phyloP scores from a whole-genome alignment of 75 land plant species.

The Adiantum capillusveneris region DNA sequence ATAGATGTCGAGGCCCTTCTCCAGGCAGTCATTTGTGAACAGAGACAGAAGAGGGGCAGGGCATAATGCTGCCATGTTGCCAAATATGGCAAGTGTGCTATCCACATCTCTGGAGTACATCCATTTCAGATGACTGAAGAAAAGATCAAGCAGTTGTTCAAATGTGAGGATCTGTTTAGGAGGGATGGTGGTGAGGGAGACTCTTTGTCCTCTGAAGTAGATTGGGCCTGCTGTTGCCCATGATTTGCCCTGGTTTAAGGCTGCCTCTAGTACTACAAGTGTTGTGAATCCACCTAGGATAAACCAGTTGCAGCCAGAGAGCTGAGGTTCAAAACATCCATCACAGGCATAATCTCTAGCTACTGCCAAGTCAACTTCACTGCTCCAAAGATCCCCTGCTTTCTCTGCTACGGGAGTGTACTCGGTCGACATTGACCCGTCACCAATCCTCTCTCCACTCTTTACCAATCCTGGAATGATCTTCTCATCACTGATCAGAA shows the following conservation, averaged over 20 bases:
- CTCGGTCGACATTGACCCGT: neutral
- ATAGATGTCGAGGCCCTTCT: slow-evolving; percentile 3
- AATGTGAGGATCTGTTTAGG: neutral
- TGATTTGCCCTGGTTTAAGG: neutral
- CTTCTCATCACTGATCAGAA: slow-evolving; percentile 1
- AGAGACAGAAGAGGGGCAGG: slow-evolving; percentile 3
- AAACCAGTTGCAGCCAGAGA: slow-evolving; percentile 2
- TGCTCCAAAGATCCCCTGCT: slow-evolving; percentile 1
- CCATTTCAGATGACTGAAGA: slow-evolving; percentile 4
- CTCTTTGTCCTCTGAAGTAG: slow-evolving; percentile 5
- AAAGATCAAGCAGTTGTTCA: neutral
- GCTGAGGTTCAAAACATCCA: slow-evolving; percentile 3
- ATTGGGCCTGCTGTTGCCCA: slow-evolving; percentile 4
- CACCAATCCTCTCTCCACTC: slow-evolving; percentile 2
- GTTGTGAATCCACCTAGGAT: neutral
- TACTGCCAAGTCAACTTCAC: neutral
- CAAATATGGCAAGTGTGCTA: neutral
- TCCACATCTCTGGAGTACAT: slow-evolving; percentile 4
- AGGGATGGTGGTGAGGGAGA: slow-evolving; percentile 7
- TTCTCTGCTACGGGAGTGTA: slow-evolving; percentile 3
- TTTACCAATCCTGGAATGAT: neutral
- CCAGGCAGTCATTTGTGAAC: slow-evolving; percentile 4
- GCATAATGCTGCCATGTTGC: slow-evolving; percentile 3
- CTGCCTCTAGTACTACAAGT: neutral
- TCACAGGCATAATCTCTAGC: slow-evolving; percentile 2